These are phyloP conservation scores for Talaromyces sp. DNA, from an alignment of 2,329 filamentous ascomycete species.

Conservation along the genomic window DNA sequence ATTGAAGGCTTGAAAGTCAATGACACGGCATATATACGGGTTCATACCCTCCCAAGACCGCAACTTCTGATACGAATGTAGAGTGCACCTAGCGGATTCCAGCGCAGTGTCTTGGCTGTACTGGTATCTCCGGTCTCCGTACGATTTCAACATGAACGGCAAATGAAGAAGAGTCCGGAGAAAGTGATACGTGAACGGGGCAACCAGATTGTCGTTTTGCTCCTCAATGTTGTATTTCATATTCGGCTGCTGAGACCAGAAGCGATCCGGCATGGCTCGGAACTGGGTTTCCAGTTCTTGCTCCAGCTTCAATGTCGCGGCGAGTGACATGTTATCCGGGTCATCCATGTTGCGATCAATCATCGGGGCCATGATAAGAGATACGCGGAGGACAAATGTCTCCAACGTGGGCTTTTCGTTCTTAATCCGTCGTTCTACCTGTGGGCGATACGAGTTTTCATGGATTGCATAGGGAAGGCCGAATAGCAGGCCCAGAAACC, in stretches of 20 bases:
- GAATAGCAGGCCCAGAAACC: conserved; percentile 48
- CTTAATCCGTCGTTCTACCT: conserved; percentile 20
- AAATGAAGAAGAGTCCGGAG: conserved; percentile 39
- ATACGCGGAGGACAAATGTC: conserved; percentile 25
- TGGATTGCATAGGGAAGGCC: conserved; percentile 46
- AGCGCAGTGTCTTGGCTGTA: conserved; percentile 36
- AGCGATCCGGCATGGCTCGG: conserved; percentile 23
- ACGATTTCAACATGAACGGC: conserved; percentile 42
- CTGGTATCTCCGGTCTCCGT: conserved; percentile 30
- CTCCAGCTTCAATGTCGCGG: conserved; percentile 36
- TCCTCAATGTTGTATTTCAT: conserved; percentile 18
- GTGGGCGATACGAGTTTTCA: conserved; percentile 25
- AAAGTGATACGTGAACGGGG: conserved; percentile 38
- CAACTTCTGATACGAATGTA: conserved; percentile 33
- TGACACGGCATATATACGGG: conserved; percentile 40
- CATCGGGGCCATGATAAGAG: conserved; percentile 32
- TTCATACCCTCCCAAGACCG: conserved; percentile 21
- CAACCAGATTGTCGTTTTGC: conserved; percentile 26
- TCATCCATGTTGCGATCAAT: conserved; percentile 39
- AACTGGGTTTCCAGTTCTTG: conserved; percentile 32
- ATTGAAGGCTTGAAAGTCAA: conserved; percentile 46
- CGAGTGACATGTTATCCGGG: conserved; percentile 28
- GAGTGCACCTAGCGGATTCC: conserved; percentile 37
- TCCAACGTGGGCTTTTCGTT: conserved; percentile 17
- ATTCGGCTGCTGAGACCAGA: conserved; percentile 21